Evolutionary conservation across 2,329 filamentous ascomycete genomes (phyloP).

Genomic region (Ophiostoma piceae): DNA sequence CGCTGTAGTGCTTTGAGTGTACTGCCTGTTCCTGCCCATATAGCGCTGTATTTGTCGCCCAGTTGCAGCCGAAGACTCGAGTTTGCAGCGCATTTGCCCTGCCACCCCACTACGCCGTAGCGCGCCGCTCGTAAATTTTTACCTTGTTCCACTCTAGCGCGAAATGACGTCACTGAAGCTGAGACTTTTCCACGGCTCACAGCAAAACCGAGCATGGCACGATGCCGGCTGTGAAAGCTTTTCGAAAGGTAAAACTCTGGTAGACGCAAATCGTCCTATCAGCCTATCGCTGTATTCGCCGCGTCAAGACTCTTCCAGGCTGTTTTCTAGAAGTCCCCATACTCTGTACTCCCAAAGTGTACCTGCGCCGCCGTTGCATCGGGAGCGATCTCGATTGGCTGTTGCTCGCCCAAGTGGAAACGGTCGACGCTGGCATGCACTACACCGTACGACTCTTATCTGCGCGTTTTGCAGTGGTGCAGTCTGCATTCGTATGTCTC

Average conservation of each 20-base stretch:
- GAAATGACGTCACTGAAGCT: conserved; percentile 11
- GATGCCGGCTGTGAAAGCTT: not conserved
- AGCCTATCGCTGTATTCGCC: not conserved
- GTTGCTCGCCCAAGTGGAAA: not conserved
- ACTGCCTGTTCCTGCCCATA: not conserved
- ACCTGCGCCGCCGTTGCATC: conserved; percentile 11
- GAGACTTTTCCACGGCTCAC: not conserved
- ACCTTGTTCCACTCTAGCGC: conserved; percentile 11
- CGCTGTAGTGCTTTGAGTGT: not conserved
- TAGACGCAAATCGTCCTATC: not conserved
- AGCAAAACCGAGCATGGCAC: not conserved
- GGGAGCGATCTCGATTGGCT: not conserved
- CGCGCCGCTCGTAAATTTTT: conserved; percentile 6
- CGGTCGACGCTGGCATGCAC: not conserved
- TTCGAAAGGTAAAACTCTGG: not conserved
- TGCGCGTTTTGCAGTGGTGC: not conserved
- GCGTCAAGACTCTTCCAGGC: not conserved
- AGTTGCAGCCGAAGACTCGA: not conserved
- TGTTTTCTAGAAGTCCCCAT: not conserved
- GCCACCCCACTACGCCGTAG: not conserved
- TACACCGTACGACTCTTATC: conserved; percentile 13
- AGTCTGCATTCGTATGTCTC: not conserved
- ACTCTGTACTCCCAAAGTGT: not conserved
- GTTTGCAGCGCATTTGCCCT: not conserved
- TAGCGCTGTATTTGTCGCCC: not conserved